Percentiles rank a stretch among this genome's conserved stretches.
Evolutionary conservation across 495 filamentous ascomycete species (phyloP).

Genomic region (Penicillium pancosmium): DNA sequence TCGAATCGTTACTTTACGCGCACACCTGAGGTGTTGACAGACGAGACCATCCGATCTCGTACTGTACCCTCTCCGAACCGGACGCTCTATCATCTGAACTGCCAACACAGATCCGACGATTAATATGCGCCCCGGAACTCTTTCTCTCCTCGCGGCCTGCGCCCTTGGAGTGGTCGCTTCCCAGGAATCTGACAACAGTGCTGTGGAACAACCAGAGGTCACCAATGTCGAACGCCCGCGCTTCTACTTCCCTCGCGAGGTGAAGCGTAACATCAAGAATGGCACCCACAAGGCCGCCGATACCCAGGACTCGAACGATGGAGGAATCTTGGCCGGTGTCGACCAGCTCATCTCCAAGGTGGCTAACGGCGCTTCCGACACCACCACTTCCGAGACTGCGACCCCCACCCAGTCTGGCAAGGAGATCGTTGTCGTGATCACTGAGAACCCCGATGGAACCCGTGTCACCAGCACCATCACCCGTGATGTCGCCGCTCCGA

Average conservation of each 20-base stretch:
- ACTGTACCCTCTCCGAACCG: constrained; percentile 21
- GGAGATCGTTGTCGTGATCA: constrained; percentile 29
- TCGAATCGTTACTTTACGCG: constrained; percentile 1
- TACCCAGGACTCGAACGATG: constrained; percentile 1
- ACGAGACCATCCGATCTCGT: constrained; percentile 26
- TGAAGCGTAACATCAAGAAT: constrained; percentile 45
- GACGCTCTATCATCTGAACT: constrained; percentile 10
- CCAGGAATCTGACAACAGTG: constrained; percentile 34
- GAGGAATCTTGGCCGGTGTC: constrained; percentile 7
- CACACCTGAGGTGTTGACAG: constrained; percentile 26
- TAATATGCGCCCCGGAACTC: constrained; percentile 36
- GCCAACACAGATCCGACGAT: constrained; percentile 11
- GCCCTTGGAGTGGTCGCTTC: constrained; percentile 40
- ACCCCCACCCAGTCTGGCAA: constrained; percentile 10
- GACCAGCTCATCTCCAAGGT: neutral
- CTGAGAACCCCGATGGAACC: constrained; percentile 20
- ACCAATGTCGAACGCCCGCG: constrained; percentile 43
- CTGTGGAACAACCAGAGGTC: constrained; percentile 36
- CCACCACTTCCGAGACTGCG: constrained; percentile 2
- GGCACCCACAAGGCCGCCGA: constrained; percentile 18
- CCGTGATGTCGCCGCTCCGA: constrained; percentile 25
- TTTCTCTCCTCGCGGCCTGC: constrained; percentile 36
- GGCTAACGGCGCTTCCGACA: neutral
- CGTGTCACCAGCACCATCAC: constrained; percentile 22
- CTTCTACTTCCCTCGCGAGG: constrained; percentile 49